phyloP scores from a whole-genome alignment of 371 early-diverging fungal species.

The Apophysomyces elegans region DNA sequence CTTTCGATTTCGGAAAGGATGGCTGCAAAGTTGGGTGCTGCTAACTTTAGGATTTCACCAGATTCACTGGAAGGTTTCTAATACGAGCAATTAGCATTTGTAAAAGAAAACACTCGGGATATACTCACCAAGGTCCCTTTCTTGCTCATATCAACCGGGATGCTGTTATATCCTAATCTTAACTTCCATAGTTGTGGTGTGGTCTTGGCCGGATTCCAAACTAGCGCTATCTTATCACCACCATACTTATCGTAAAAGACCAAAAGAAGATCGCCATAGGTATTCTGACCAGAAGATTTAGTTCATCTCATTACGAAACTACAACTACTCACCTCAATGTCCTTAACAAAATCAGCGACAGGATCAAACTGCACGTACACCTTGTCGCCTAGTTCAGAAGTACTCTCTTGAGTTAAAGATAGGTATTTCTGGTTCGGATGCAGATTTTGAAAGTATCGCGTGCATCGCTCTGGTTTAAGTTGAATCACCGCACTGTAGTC shows the following conservation, averaged over 20 bases:
- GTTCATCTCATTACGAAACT: constrained; percentile 6
- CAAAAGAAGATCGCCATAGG: constrained; percentile 58
- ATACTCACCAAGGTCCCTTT: constrained; percentile 53
- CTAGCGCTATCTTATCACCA: constrained; percentile 74
- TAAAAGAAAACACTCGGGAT: neutral
- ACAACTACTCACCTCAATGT: constrained; percentile 54
- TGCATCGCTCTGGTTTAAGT: constrained; percentile 57
- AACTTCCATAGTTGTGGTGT: constrained; percentile 71
- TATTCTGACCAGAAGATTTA: constrained; percentile 22
- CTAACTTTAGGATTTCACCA: constrained; percentile 52
- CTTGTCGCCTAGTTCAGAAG: constrained; percentile 46
- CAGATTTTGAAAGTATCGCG: constrained; percentile 66
- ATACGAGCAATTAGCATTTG: neutral
- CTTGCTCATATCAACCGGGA: constrained; percentile 61
- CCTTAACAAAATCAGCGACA: constrained; percentile 59
- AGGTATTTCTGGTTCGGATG: constrained; percentile 51
- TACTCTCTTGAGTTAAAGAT: constrained; percentile 25
- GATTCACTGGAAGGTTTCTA: constrained; percentile 49
- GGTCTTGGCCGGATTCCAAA: constrained; percentile 65
- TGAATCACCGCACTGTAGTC: constrained; percentile 74
- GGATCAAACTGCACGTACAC: constrained; percentile 67
- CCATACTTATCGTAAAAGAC: constrained; percentile 83
- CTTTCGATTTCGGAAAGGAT: constrained; percentile 73
- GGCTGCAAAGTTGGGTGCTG: constrained; percentile 67
- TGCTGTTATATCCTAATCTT: constrained; percentile 62